Percentiles rank a stretch among this genome's conserved stretches.
Evolutionary conservation across 495 filamentous ascomycete species (phyloP).

Genomic region (Friedmanniomyces simplex): DNA sequence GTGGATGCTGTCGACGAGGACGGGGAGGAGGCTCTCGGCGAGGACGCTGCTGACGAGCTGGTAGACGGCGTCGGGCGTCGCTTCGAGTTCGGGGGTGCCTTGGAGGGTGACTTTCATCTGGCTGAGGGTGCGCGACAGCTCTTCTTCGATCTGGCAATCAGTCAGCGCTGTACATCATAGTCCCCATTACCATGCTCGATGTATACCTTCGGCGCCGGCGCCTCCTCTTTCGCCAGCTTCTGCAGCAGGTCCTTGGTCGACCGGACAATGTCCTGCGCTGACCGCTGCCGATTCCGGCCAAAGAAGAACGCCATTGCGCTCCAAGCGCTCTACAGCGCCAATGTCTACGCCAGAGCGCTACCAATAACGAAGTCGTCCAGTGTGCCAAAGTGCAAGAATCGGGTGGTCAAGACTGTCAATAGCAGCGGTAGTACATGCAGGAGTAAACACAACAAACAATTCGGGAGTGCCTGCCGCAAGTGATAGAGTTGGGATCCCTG

Average conservation of each 20-base stretch:
- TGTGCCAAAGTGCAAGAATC: too few species aligned
- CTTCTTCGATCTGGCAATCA: slow-evolving; percentile 29
- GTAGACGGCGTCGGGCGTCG: slow-evolving; percentile 74
- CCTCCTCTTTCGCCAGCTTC: slow-evolving; percentile 33
- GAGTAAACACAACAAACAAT: too few species aligned
- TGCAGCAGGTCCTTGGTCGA: slow-evolving; percentile 47
- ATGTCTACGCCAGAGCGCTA: too few species aligned
- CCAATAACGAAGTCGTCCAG: too few species aligned
- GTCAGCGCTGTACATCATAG: neutral
- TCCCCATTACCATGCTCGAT: neutral
- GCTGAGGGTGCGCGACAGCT: slow-evolving; percentile 31
- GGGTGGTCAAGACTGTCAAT: too few species aligned
- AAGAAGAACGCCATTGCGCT: slow-evolving; percentile 82
- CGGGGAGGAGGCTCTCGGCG: slow-evolving; percentile 75
- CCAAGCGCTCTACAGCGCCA: neutral
- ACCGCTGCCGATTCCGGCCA: slow-evolving; percentile 52
- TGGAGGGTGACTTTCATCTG: slow-evolving; percentile 35
- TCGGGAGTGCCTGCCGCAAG: too few species aligned
- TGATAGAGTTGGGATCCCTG: too few species aligned
- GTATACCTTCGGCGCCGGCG: slow-evolving; percentile 26
- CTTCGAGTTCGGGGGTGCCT: slow-evolving; percentile 62
- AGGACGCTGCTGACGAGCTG: slow-evolving; percentile 69
- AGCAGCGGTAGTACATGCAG: too few species aligned
- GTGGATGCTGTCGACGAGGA: slow-evolving; percentile 67
- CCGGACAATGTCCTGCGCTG: slow-evolving; percentile 45